A percentile compares a stretch with the other conserved stretches of the same genome.
Evolutionary conservation across 495 filamentous ascomycete species (phyloP).

Genomic region (Penicillium herquei): DNA sequence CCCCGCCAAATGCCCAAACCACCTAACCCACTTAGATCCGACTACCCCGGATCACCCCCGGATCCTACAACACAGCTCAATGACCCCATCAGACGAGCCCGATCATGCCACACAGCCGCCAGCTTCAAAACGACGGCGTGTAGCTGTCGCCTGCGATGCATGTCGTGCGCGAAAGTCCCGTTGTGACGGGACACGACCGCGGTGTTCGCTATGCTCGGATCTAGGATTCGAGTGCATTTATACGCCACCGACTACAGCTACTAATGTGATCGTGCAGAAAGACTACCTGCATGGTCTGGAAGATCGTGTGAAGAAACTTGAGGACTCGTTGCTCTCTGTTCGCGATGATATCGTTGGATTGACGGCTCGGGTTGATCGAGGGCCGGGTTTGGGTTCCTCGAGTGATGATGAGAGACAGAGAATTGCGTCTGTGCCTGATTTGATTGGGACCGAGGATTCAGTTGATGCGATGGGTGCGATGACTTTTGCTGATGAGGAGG

Average conservation of each 20-base stretch:
- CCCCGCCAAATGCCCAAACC: background rate
- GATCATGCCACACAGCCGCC: conserved; percentile 2
- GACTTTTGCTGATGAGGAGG: conserved; percentile 41
- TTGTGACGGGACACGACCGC: conserved; percentile 48
- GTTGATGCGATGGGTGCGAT: conserved; percentile 46
- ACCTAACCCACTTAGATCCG: background rate
- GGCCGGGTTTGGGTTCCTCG: background rate
- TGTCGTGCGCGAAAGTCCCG: conserved; percentile 48
- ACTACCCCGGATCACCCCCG: background rate
- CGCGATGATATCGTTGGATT: conserved; percentile 28
- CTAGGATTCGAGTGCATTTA: conserved; percentile 49
- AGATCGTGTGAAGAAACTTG: conserved; percentile 18
- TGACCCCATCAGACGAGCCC: conserved; percentile 9
- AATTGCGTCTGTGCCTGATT: conserved; percentile 7
- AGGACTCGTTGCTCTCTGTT: conserved; percentile 22
- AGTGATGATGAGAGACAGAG: background rate
- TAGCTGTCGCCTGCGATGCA: conserved; percentile 42
- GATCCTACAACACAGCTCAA: background rate
- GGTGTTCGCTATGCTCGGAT: conserved; percentile 41
- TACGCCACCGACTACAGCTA: conserved; percentile 31
- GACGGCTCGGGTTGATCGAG: conserved; percentile 11
- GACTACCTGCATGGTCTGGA: conserved; percentile 30
- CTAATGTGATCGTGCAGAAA: conserved; percentile 47
- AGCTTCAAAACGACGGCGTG: conserved; percentile 31
- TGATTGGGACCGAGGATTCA: conserved; percentile 28